These are phyloP conservation scores for Aphanocladium album DNA, from an alignment of 2,329 filamentous ascomycete species.

Conservation along the genomic window DNA sequence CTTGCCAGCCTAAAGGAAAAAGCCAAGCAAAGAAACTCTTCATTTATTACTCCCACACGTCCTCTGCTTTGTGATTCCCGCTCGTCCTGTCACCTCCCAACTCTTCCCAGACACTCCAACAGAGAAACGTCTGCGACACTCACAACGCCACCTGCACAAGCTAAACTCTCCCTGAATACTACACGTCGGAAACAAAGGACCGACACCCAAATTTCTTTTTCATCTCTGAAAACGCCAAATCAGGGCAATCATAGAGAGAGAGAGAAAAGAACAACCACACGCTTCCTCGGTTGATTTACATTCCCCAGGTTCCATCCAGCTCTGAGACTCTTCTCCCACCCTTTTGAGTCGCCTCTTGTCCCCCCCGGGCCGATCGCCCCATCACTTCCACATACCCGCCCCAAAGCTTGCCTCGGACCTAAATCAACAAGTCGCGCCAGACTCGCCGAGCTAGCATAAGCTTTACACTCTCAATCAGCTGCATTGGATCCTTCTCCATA, in stretches of 20 bases:
- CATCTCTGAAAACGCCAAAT: neutral
- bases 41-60: neutral
- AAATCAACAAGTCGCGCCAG: constrained; percentile 2
- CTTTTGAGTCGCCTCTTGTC: neutral
- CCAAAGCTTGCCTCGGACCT: constrained; percentile 11
- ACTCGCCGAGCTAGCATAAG: neutral
- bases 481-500: neutral
- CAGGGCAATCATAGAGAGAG: neutral
- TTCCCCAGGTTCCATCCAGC: neutral
- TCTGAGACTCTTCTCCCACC: neutral
- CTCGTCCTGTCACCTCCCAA: neutral
- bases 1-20: neutral
- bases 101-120: neutral
- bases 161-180: neutral
- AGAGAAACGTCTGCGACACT: neutral
- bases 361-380: constrained; percentile 7
- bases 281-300: neutral
- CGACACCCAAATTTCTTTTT: neutral
- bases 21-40: neutral
- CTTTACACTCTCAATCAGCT: neutral
- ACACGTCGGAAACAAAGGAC: neutral
- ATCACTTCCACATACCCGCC: constrained; percentile 4
- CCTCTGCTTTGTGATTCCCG: neutral
- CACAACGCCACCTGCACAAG: neutral
- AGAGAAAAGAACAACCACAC: neutral